These are phyloP conservation scores for Trapa bicornis DNA, from an alignment of 345 rosid species.

Conservation along the genomic window DNA sequence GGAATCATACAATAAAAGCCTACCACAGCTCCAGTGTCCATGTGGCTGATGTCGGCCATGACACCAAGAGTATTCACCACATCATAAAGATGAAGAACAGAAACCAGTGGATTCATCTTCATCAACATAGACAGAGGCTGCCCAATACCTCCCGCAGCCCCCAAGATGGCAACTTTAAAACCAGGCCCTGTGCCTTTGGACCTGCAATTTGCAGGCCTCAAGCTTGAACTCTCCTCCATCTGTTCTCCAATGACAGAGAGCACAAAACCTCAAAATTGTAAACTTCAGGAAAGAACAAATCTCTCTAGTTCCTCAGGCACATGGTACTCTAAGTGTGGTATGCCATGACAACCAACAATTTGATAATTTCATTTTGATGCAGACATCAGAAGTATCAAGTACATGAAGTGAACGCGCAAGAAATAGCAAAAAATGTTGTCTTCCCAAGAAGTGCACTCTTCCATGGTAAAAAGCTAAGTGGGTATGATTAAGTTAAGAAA, in stretches of 20 bases:
- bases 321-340: not conserved
- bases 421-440: no score
- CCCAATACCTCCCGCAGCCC: slow-evolving; percentile 98
- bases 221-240: slow-evolving; percentile 36
- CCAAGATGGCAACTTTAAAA: slow-evolving; percentile 81
- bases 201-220: slow-evolving; percentile 45
- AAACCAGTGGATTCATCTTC: slow-evolving; percentile 94
- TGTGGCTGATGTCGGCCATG: slow-evolving; percentile 89
- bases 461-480: no score
- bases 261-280: not conserved
- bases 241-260: not conserved
- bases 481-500: no score
- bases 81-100: slow-evolving; percentile 86
- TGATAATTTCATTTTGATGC: not conserved
- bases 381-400: not conserved
- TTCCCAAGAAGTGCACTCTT: no score
- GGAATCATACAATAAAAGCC: slow-evolving; percentile 7
- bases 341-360: not conserved
- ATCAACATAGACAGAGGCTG: slow-evolving; percentile 87
- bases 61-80: slow-evolving; percentile 93
- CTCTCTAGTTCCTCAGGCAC: not conserved
- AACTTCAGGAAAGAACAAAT: not conserved
- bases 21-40: slow-evolving; percentile 95
- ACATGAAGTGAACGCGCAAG: not conserved
- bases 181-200: slow-evolving; percentile 87